phyloP scores from a whole-genome alignment of 208 protist species.

The Trypanosoma conorhini region DNA sequence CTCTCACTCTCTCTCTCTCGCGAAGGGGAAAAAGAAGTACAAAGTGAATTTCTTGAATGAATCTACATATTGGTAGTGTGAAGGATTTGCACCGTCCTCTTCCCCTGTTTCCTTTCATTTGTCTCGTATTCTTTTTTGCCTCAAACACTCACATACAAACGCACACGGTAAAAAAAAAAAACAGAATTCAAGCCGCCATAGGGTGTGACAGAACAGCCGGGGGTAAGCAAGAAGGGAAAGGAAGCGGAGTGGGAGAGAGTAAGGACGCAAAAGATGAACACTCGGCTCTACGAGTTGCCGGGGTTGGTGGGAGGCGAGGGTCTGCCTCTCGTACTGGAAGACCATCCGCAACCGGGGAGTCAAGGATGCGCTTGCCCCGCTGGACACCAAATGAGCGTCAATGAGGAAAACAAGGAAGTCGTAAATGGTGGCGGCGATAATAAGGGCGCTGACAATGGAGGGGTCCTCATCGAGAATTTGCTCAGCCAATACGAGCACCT shows the following conservation, averaged over 20 bases:
- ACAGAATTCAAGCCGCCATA: conserved; percentile 1
- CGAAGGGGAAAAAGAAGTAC: no score
- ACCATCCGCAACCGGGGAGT: not conserved
- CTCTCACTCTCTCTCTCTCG: no score
- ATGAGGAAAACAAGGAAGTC: not conserved
- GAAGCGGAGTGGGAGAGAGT: not conserved
- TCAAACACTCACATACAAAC: not conserved
- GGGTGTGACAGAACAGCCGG: not conserved
- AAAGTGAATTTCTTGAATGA: no score
- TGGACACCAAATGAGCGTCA: not conserved
- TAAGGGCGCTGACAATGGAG: not conserved
- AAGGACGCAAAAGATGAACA: not conserved
- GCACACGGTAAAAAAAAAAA: not conserved
- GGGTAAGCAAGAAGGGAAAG: conserved; percentile 9
- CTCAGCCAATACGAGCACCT: conserved; percentile 6
- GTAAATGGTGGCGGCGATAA: not conserved
- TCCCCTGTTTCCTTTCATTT: no score
- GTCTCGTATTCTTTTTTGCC: no score
- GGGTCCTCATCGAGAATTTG: not conserved
- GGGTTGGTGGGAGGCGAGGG: conserved; percentile 1
- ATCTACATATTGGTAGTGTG: no score
- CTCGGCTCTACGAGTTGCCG: conserved; percentile 8
- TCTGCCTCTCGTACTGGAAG: not conserved
- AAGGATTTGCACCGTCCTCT: no score
- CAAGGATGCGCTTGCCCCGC: not conserved